These are phyloP conservation scores for Hirsutella rhossiliensis DNA, from an alignment of 2,329 filamentous ascomycete species.

Conservation along the genomic window DNA sequence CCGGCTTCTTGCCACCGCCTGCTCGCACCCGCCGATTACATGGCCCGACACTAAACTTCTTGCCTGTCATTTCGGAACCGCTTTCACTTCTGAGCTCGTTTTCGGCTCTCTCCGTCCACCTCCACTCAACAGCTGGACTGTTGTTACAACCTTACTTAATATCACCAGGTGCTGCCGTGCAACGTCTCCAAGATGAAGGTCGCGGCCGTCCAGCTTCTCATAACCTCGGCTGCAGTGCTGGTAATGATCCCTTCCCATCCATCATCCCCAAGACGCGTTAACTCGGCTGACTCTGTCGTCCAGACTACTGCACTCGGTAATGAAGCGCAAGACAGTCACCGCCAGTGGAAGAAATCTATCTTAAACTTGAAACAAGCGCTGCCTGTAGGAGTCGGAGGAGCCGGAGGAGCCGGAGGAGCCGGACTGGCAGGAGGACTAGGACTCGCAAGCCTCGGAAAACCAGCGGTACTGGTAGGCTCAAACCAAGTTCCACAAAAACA, in stretches of 20 bases:
- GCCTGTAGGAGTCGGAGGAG: too few species aligned
- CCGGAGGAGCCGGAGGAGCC: too few species aligned
- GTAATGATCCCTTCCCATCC: conserved; percentile 2
- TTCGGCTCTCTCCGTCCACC: neutral
- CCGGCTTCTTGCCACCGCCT: too few species aligned
- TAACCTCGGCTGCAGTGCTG: conserved; percentile 7
- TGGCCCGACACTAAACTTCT: neutral
- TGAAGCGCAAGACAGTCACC: neutral
- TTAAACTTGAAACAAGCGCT: too few species aligned
- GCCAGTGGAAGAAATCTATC: neutral
- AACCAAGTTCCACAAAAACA: too few species aligned
- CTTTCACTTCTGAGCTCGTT: neutral
- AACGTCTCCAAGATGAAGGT: conserved; percentile 8
- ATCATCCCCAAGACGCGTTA: neutral
- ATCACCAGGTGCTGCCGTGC: neutral
- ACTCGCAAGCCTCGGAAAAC: neutral
- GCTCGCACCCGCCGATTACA: neutral
- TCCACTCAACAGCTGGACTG: conserved; percentile 3
- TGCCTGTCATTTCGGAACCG: neutral
- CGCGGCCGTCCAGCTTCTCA: conserved; percentile 7
- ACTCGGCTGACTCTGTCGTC: neutral
- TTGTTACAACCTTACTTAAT: neutral
- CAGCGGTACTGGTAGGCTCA: neutral
- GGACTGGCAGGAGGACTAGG: too few species aligned
- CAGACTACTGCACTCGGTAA: neutral